Evolutionary conservation across 2,329 filamentous ascomycete genomes (phyloP).

Genomic region (Capronia coronata): DNA sequence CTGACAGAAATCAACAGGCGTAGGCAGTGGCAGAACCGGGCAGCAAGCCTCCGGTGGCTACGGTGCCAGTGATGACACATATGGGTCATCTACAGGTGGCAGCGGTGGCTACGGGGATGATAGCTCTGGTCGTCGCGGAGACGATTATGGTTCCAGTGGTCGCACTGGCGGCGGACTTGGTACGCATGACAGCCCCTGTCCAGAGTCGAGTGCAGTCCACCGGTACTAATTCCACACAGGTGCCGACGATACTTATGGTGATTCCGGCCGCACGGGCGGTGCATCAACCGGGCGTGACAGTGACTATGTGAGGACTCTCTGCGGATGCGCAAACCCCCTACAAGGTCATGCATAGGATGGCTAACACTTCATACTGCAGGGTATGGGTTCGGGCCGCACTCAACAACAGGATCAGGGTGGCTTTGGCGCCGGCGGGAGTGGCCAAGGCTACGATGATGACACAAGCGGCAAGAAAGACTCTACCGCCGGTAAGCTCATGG

Average conservation of each 20-base stretch:
- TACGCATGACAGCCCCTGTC: neutral
- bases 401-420: conserved; percentile 19
- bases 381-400: conserved; percentile 21
- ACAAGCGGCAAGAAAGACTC: conserved; percentile 26
- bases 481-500: conserved; percentile 29
- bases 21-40: conserved; percentile 7
- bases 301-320: conserved; percentile 13
- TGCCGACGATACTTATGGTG: conserved; percentile 22
- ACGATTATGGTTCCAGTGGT: conserved; percentile 6
- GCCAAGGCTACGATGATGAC: conserved; percentile 17
- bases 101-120: conserved; percentile 5
- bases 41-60: conserved; percentile 8
- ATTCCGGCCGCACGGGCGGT: conserved; percentile 15
- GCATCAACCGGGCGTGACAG: conserved; percentile 23
- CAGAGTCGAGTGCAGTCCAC: neutral
- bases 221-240: conserved; percentile 4
- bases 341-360: neutral
- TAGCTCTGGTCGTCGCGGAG: conserved; percentile 4
- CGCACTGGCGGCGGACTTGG: conserved; percentile 10
- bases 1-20: neutral
- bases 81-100: conserved; percentile 1
- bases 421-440: conserved; percentile 20
- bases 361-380: neutral
- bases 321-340: neutral
- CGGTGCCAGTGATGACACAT: conserved; percentile 9